Evolutionary conservation across 306 rosid genomes (phyloP), one percentile per base, ranked within the genome.

Genomic region (Vigna radiata): DNA sequence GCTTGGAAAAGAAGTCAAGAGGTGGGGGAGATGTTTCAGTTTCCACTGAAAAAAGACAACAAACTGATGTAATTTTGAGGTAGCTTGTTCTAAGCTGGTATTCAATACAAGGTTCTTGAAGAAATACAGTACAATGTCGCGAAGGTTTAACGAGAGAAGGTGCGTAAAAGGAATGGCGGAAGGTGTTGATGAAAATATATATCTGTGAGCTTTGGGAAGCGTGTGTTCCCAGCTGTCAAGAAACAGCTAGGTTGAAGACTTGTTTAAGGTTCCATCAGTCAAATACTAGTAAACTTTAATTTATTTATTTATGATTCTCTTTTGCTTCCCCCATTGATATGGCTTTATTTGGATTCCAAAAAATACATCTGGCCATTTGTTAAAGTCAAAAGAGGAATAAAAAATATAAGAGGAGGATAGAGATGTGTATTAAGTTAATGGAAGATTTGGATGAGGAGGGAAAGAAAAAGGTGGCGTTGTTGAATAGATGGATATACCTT

Each of bases 241-340:
- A 50, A 83, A 81, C 77, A 86, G 81, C 49, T 3, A 44, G 29
- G 74, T 61, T 18, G 16, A n/a, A 50, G 17, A 63, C 48, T 33
- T 69, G 74, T 77, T 88, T 83, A 85, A 90, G 85, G 85, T 86
- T 68, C 82, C 81, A 79, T 83, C 90, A 85, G 77, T 88, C 93
- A 88, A 77, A 82, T 52, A 52, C 1, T 68, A 47, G 27, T 21
- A 65, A 50, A 79, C 17, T 15, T 48, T 14, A 15, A 49, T 16
- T 44, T 2, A 16, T 49, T 48, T 44, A 16, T 49, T 49, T 1
- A 19, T 67, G 78, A 61, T 49, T 52, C 71, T 53, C 79, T 1
- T 41, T 56, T 11, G 58, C 4, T 52, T 50, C 23, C 56, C 11
- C 56, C 21, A 17, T 25, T 47, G 41, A 16, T 21, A 21, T 29